These are phyloP conservation scores for Yarrowia phangngaensis DNA, from an alignment of 805 yeast species.

Conservation along the genomic window DNA sequence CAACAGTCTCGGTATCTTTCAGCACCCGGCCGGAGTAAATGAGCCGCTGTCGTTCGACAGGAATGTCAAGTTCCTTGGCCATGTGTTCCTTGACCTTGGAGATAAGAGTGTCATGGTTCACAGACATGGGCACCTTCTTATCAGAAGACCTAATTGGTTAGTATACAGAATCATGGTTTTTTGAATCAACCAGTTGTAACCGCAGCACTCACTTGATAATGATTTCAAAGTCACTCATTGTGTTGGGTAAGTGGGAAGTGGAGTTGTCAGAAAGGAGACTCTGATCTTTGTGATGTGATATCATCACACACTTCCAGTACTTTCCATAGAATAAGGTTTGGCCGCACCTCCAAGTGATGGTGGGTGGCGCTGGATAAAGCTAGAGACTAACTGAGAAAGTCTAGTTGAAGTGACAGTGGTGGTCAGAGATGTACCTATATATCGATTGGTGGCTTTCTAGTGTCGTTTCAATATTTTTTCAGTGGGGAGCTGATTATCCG, in stretches of 20 bases:
- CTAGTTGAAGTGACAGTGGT: no score
- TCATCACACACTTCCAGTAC: conserved; percentile 20
- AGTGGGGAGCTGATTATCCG: no score
- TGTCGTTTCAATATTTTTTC: no score
- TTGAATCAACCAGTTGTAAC: background rate
- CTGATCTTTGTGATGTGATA: conserved; percentile 7
- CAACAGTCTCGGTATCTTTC: conserved; percentile 74
- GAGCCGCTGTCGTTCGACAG: conserved; percentile 77
- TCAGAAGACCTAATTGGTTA: conserved; percentile 54
- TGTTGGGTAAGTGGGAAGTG: conserved; percentile 1
- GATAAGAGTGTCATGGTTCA: conserved; percentile 55
- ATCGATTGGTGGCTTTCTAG: no score
- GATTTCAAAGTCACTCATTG: conserved; percentile 25
- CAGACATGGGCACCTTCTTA: conserved; percentile 64
- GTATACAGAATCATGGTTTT: background rate
- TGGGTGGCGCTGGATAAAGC: no score
- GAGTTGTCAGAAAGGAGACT: conserved; percentile 3
- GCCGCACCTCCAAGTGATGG: no score
- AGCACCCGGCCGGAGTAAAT: conserved; percentile 92
- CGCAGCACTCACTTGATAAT: conserved; percentile 20
- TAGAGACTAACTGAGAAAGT: background rate
- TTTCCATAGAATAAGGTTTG: conserved; percentile 16
- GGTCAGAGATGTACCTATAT: no score
- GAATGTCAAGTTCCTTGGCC: conserved; percentile 57
- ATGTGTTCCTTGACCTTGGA: conserved; percentile 64